phyloP scores from a whole-genome alignment of 495 filamentous ascomycete genomes.

The Tuber brumale region DNA sequence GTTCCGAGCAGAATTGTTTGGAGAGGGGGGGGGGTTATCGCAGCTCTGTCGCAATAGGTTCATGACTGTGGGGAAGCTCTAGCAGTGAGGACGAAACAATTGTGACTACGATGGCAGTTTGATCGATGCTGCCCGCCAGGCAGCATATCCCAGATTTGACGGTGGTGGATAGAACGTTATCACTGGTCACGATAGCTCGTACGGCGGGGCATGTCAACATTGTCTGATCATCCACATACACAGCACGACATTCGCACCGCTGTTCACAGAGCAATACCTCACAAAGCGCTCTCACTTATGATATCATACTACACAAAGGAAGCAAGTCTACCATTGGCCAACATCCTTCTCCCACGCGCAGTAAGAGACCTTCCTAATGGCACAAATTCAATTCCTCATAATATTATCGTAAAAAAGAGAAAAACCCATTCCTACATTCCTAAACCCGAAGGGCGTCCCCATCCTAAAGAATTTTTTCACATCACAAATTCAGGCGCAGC shows the following conservation, averaged over 20 bases:
- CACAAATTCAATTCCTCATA: neutral
- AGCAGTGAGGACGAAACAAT: neutral
- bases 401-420: neutral
- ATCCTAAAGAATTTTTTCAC: neutral
- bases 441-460: neutral
- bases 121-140: neutral
- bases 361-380: neutral
- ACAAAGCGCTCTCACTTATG: neutral
- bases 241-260: neutral
- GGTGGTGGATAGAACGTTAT: neutral
- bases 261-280: neutral
- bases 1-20: neutral
- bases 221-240: neutral
- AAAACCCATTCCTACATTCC: too few species aligned
- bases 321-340: neutral
- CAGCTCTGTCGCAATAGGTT: too few species aligned
- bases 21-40: neutral
- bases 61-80: neutral
- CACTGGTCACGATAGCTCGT: neutral
- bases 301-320: neutral
- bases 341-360: neutral
- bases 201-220: neutral
- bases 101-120: neutral
- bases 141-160: neutral
- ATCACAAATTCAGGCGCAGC: neutral